phyloP scores from a whole-genome alignment of 352 stramenopile genomes.

The Sclerospora graminicola region DNA sequence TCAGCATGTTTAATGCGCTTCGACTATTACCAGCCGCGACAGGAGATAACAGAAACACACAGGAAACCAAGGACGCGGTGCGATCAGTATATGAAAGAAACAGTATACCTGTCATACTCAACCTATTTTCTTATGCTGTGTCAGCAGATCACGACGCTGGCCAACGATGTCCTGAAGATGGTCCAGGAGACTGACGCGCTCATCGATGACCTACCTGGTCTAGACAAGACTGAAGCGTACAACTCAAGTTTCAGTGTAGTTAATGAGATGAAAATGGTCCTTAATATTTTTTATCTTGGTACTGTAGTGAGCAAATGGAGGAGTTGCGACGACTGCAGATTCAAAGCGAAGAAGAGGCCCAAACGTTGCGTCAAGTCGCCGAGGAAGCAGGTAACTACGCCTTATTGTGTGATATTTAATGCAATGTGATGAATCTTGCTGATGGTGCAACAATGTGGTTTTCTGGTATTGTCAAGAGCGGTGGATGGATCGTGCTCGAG shows the following conservation, averaged over 20 bases:
- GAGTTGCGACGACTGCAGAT: constrained; percentile 71
- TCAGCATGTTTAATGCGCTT: constrained; percentile 85
- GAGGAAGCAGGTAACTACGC: constrained; percentile 53
- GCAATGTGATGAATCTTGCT: neutral
- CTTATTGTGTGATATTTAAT: neutral
- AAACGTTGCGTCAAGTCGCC: constrained; percentile 70
- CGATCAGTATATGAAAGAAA: neutral
- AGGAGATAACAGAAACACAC: constrained; percentile 30
- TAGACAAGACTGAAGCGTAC: constrained; percentile 74
- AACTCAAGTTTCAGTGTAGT: neutral
- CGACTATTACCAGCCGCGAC: constrained; percentile 52
- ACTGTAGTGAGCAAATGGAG: constrained; percentile 60
- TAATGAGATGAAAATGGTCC: neutral
- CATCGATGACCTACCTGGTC: constrained; percentile 69
- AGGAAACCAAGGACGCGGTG: constrained; percentile 54
- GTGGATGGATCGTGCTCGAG: constrained; percentile 73
- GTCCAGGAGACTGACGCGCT: constrained; percentile 70
- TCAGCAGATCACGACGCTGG: constrained; percentile 56
- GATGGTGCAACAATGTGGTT: neutral
- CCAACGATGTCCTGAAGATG: constrained; percentile 65
- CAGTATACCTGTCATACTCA: constrained; percentile 1
- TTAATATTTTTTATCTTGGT: neutral
- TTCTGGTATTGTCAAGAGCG: constrained; percentile 28
- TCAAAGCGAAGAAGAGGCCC: constrained; percentile 75
- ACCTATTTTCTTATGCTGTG: constrained; percentile 1